Percentiles rank a stretch among this genome's conserved stretches.
These are phyloP conservation scores for Stenogyne calaminthoides DNA, from an alignment of 305 asterid genomes.

Conservation along the genomic window DNA sequence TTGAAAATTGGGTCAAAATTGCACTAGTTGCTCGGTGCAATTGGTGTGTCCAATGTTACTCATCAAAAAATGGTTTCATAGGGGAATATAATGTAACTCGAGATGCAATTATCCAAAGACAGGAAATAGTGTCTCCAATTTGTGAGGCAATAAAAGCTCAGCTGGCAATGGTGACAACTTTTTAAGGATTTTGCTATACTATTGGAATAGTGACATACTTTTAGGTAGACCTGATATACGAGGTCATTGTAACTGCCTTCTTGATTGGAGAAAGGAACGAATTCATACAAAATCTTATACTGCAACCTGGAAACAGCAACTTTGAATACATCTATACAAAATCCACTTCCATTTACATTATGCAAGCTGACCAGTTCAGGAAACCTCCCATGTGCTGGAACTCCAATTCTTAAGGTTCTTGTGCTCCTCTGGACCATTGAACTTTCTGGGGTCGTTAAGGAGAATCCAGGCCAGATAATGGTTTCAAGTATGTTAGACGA, in stretches of 20 bases:
- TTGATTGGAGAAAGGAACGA: conserved; percentile 20
- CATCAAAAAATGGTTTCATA: no score
- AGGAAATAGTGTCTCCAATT: no score
- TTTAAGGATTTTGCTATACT: not conserved
- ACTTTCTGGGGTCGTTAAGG: conserved; percentile 21
- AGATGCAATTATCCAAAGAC: no score
- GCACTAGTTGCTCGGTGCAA: no score
- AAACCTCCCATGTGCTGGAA: conserved; percentile 26
- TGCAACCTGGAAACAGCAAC: conserved; percentile 28
- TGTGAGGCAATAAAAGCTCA: not conserved
- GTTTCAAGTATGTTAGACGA: conserved; percentile 20
- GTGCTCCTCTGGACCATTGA: conserved; percentile 13
- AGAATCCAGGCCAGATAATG: conserved; percentile 39
- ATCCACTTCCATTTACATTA: conserved; percentile 20
- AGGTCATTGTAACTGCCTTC: conserved; percentile 35
- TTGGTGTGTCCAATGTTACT: no score
- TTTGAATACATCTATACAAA: conserved; percentile 32
- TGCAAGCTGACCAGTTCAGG: conserved; percentile 23
- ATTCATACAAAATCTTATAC: conserved; percentile 22
- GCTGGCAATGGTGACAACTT: not conserved
- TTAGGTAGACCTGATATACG: conserved; percentile 27
- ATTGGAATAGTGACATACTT: conserved; percentile 27
- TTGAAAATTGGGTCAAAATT: no score
- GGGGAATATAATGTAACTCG: no score
- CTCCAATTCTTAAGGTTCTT: conserved; percentile 34